phyloP scores from a whole-genome alignment of 345 rosid genomes.

The Populus ilicifolia region DNA sequence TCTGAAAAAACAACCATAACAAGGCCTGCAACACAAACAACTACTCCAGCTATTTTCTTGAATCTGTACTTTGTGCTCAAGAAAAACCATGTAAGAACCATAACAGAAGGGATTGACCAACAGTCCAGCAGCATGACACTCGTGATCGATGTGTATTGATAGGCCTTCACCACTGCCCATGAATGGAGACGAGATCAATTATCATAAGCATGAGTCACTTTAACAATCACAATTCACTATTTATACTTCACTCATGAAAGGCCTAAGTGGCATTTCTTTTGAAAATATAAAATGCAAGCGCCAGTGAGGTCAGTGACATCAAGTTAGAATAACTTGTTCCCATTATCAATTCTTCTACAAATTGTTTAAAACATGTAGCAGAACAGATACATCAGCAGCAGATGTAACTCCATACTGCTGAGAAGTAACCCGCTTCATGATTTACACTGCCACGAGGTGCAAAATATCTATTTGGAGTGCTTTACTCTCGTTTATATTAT shows the following conservation, averaged over 20 bases:
- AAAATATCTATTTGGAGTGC: too few species aligned
- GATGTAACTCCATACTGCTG: not conserved
- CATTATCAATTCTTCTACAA: not conserved
- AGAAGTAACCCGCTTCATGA: constrained; percentile 4
- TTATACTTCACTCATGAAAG: not conserved
- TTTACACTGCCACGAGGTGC: not conserved
- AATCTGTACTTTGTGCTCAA: constrained; percentile 71
- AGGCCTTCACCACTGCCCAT: constrained; percentile 82
- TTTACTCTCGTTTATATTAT: not conserved
- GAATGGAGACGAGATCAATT: constrained; percentile 12
- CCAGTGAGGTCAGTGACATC: not conserved
- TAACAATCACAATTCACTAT: not conserved
- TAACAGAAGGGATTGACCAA: constrained; percentile 85
- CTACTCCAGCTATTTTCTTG: constrained; percentile 73
- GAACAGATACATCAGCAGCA: not conserved
- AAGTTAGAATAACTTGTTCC: not conserved
- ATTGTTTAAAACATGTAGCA: not conserved
- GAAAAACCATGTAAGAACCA: constrained; percentile 78
- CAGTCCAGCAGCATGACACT: constrained; percentile 94
- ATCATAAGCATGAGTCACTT: constrained; percentile 4
- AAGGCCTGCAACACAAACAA: constrained; percentile 74
- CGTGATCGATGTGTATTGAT: constrained; percentile 79
- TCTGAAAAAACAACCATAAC: constrained; percentile 84
- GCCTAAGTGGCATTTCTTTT: not conserved
- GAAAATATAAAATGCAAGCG: not conserved